Percentiles rank a stretch among this genome's conserved stretches.
phyloP scores from a whole-genome alignment of 2,329 filamentous ascomycete species.

The Fusarium metavorans region DNA sequence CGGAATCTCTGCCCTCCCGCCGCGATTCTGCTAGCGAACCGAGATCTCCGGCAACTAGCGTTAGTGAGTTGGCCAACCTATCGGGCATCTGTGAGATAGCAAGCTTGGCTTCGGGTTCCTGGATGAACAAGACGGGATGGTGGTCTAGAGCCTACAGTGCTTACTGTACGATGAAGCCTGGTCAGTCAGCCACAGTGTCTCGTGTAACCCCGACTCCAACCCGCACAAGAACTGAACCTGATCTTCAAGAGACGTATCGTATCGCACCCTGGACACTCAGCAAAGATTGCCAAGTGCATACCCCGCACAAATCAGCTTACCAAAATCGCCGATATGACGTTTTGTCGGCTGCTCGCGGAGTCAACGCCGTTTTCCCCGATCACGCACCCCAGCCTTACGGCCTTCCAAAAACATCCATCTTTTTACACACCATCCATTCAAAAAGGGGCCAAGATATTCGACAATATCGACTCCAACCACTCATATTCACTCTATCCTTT shows the following conservation, averaged over 20 bases:
- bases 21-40: neutral
- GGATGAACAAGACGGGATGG: neutral
- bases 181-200: neutral
- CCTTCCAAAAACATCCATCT: conserved; percentile 20
- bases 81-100: neutral
- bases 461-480: neutral
- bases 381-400: conserved; percentile 8
- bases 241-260: neutral
- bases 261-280: neutral
- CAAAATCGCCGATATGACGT: conserved; percentile 24
- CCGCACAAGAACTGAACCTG: neutral
- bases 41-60: neutral
- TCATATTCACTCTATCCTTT: neutral
- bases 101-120: neutral
- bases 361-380: conserved; percentile 31
- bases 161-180: neutral
- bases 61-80: neutral
- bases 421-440: conserved; percentile 16
- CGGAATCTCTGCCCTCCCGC: neutral
- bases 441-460: conserved; percentile 8
- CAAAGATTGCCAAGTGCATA: conserved; percentile 21
- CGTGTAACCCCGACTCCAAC: neutral
- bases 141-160: neutral
- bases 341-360: conserved; percentile 27
- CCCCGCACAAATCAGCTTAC: conserved; percentile 32